Base-by-base conservation (phyloP, 2,329 filamentous ascomycete species). In the Amesomyces nigricolor region DNA sequence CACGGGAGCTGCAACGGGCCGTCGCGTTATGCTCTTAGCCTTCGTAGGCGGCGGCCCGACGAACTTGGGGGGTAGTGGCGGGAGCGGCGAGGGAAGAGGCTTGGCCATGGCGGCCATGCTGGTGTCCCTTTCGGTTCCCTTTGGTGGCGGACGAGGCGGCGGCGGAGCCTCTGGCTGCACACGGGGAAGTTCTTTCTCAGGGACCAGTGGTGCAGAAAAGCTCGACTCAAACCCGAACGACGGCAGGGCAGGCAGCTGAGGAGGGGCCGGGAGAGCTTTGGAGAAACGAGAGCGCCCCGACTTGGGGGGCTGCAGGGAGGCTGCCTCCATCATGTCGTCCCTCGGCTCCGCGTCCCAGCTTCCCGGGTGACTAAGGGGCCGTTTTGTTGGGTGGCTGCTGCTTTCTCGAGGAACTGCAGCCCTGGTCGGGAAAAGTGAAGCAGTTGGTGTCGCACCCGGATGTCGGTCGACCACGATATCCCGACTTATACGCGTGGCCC, bases 181-280 rank as follows among this genome's bases (percentile, higher is more conserved):
- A 17, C 19, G 47, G 19, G 62, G 60, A 37, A 60, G 58, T 17
- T 53, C 59, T 56, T 60, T 66, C 60, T 58, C 63, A 54, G 59
- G 61, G 61, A 5, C 47, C 17, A 58, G 61, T 22, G 57, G 62
- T 29, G 58, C 5, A 14, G 22, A 26, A 26, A 26, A 52, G 29
- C 17, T 56, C 30, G 62, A 54, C 10, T 65, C 55, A n/a, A 59
- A 56, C 26, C 57, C 49, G 19, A 58, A 62, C 51, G 60, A 61
- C 47, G 63, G 58, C 53, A 63, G 59, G 30, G 73, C 68, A 51
- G 63, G 58, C 53, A 63, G 59, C 29, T 73, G 68, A 51, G 79
- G 78, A 64, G 77, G 76, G 53, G 73, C 71, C 35, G 79, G 80
- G 60, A 83, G 70, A 35, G 78, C 79, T 70, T 83, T 83, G 65